phyloP scores from a whole-genome alignment of 345 rosid species.

The Eucalyptus albens region DNA sequence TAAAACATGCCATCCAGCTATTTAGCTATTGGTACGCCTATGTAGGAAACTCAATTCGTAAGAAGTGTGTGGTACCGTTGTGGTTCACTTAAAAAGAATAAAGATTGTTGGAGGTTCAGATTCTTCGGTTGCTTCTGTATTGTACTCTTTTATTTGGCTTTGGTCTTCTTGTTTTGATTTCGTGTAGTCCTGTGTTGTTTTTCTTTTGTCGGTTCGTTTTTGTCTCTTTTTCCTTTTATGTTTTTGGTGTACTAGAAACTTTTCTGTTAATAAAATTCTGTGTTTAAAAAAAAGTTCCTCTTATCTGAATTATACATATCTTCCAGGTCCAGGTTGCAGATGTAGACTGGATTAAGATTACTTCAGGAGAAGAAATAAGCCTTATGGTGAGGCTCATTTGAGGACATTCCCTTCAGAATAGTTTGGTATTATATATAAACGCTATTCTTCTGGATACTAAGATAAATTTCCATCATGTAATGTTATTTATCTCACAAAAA shows the following conservation, averaged over 20 bases:
- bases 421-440: neutral
- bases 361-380: constrained; percentile 65
- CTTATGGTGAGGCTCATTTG: constrained; percentile 41
- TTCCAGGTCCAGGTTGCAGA: constrained; percentile 85
- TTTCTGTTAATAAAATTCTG: neutral
- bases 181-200: neutral
- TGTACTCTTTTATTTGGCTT: neutral
- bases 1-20: neutral
- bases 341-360: constrained; percentile 86
- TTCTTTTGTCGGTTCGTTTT: neutral
- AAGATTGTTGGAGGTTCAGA: neutral
- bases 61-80: neutral
- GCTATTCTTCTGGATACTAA: neutral
- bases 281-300: neutral
- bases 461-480: neutral
- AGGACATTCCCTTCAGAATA: neutral
- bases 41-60: neutral
- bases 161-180: neutral
- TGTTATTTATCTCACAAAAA: neutral
- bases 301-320: neutral
- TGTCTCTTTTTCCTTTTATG: neutral
- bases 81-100: neutral
- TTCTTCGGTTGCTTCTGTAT: neutral
- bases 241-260: neutral
- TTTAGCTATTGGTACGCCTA: neutral